Evolutionary conservation across 495 filamentous ascomycete species (phyloP).

Genomic region (Xylaria intraflava): DNA sequence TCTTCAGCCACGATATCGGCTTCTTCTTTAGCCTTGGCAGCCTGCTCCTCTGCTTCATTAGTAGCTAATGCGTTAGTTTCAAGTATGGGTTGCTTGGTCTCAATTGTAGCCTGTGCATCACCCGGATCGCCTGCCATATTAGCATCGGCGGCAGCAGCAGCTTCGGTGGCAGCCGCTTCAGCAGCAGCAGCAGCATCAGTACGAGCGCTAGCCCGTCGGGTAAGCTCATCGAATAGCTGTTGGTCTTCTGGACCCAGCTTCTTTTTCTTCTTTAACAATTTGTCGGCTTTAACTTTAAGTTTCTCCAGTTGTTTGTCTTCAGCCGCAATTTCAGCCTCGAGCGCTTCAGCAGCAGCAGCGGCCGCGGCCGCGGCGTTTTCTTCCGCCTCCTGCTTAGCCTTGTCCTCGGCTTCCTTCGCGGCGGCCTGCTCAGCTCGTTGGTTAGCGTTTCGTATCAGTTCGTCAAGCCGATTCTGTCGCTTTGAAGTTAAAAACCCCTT

Average conservation of each 20-base stretch:
- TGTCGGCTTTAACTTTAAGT: slow-evolving; percentile 14
- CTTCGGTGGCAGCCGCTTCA: not conserved
- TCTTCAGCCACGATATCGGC: slow-evolving; percentile 18
- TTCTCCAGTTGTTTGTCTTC: slow-evolving; percentile 15
- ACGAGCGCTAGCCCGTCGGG: slow-evolving; percentile 27
- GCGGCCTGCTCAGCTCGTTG: slow-evolving; percentile 18
- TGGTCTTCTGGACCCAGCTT: slow-evolving; percentile 11
- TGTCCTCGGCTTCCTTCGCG: slow-evolving; percentile 29
- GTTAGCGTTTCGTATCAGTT: slow-evolving; percentile 27
- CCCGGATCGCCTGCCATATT: not conserved
- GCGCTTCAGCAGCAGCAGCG: slow-evolving; percentile 20
- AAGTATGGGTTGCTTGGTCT: slow-evolving; percentile 13
- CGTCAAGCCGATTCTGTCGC: slow-evolving; percentile 30
- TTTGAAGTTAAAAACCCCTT: slow-evolving; percentile 20
- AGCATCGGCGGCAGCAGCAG: not conserved
- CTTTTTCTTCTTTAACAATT: slow-evolving; percentile 6
- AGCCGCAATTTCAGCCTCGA: slow-evolving; percentile 18
- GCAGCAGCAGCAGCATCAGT: not conserved
- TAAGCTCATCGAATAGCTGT: slow-evolving; percentile 33
- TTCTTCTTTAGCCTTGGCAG: slow-evolving; percentile 24
- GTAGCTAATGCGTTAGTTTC: slow-evolving; percentile 31
- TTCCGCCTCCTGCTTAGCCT: slow-evolving; percentile 17
- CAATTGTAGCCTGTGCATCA: slow-evolving; percentile 1
- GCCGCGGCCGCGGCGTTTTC: slow-evolving; percentile 14
- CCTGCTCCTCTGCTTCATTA: slow-evolving; percentile 20